Evolutionary conservation across 306 rosid species (phyloP).

Genomic region (Cucurbita moschata): DNA sequence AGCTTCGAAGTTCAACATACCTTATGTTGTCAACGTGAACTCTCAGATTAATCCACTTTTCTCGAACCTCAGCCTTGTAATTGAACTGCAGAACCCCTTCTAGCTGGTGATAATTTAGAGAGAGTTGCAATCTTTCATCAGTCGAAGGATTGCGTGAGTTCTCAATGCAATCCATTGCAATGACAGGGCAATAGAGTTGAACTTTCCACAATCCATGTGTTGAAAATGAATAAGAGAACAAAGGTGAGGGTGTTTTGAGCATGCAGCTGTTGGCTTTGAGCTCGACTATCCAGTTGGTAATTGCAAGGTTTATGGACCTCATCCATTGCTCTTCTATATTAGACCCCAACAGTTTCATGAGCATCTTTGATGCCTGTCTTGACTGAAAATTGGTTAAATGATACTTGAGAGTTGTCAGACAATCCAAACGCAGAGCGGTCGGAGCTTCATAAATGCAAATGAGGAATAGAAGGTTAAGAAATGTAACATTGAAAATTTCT

Average conservation of each 20-base stretch:
- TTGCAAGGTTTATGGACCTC: slow-evolving; percentile 74
- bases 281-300: slow-evolving; percentile 71
- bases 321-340: slow-evolving; percentile 85
- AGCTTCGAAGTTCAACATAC: slow-evolving; percentile 16
- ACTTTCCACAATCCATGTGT: slow-evolving; percentile 63
- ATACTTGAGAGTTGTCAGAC: slow-evolving; percentile 34
- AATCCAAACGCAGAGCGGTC: slow-evolving; percentile 31
- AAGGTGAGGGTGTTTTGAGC: slow-evolving; percentile 51
- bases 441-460: slow-evolving; percentile 83
- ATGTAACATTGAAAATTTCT: slow-evolving; percentile 52
- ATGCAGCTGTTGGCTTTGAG: slow-evolving; percentile 22
- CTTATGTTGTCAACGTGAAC: slow-evolving; percentile 76
- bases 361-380: slow-evolving; percentile 31
- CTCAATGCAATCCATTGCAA: slow-evolving; percentile 44
- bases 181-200: slow-evolving; percentile 76
- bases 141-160: slow-evolving; percentile 28
- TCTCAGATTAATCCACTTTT: slow-evolving; percentile 56
- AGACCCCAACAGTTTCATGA: slow-evolving; percentile 66
- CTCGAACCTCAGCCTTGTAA: slow-evolving; percentile 30
- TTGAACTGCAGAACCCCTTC: slow-evolving; percentile 90
- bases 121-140: slow-evolving; percentile 69
- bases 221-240: slow-evolving; percentile 60
- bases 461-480: slow-evolving; percentile 53
- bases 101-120: slow-evolving; percentile 67
- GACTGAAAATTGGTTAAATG: slow-evolving; percentile 26